Evolutionary conservation across 2,329 filamentous ascomycete species (phyloP), one percentile per base, ranked within the genome.

Genomic region (Fusarium marasasianum): DNA sequence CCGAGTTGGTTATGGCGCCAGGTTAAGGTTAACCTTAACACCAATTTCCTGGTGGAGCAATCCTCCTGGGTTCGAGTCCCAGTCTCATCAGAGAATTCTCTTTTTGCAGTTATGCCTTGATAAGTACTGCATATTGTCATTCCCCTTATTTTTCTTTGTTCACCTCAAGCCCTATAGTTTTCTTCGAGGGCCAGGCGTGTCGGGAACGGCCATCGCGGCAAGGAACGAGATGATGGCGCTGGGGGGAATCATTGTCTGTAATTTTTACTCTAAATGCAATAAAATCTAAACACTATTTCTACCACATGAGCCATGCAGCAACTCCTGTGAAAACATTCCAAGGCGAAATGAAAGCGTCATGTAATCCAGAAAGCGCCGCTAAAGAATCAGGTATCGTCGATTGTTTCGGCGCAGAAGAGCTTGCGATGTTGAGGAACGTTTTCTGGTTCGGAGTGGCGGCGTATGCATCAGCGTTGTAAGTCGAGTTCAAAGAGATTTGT

Each of bases 391-490:
- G 65, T 22, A 38, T 35, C 3, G 38, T 14, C 2, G 50, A 63
- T 17, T 43, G 24, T 4, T 29, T 45, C 4, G 68, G 38, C 2
- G 48, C 17, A 12, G 69, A 45, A 22, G 47, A 20, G 15, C 48
- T 66, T 4, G 55, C 64, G 1, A 55, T 48, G 9, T 29, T 55
- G 3, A 73, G 35, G 15, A 44, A 76, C 0, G 81, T 83, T 66
- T 77, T 82, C 33, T 82, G 79, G 29, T 86, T 79, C 3, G 83
- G 81, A 5, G 85, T 86, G 6, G 78, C 75, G 2, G 84, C 83
- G 77, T 92, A 92, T 38, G 69, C 61, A 77, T 92, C 90, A 8
- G 76, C 72, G 2, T 90, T 89, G 69, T 89, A 92, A 0, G 90
- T 92, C 5, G 83, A 80, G 73, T 92, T 92, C 58, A 93, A 78